Conservation (phyloP, 2,329 filamentous ascomycete species). For the Pseudophaeomoniella oleicola region DNA sequence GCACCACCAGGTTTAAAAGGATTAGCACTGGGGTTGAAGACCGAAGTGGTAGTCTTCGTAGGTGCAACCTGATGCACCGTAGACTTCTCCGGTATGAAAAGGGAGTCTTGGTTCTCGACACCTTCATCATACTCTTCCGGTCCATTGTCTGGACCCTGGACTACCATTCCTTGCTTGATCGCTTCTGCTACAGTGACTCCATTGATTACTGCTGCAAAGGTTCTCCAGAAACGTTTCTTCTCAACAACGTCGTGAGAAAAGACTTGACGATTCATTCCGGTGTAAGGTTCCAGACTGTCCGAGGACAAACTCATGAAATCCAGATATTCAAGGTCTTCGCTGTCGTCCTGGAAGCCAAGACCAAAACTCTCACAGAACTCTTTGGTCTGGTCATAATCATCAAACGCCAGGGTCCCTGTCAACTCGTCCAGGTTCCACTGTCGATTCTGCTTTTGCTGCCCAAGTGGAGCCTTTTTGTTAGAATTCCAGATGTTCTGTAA, state of each 20-base stretch:
- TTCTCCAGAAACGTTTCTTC: conserved; percentile 40
- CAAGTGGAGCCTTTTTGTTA: conserved; percentile 32
- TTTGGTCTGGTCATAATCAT: conserved; percentile 37
- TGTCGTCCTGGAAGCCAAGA: conserved; percentile 32
- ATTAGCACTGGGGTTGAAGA: conserved; percentile 1
- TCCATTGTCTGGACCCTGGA: conserved; percentile 18
- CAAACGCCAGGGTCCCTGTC: conserved; percentile 38
- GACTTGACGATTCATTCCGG: conserved; percentile 24
- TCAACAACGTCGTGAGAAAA: conserved; percentile 43
- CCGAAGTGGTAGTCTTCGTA: neutral
- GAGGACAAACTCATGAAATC: conserved; percentile 28
- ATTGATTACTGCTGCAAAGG: conserved; percentile 41
- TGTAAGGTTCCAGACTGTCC: conserved; percentile 32
- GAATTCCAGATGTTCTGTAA: conserved; percentile 40
- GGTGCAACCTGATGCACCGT: conserved; percentile 6
- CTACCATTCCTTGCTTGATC: conserved; percentile 32
- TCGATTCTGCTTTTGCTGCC: conserved; percentile 33
- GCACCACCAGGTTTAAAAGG: conserved; percentile 4
- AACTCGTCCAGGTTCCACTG: conserved; percentile 43
- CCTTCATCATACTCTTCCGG: conserved; percentile 19
- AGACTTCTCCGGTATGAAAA: conserved; percentile 12
- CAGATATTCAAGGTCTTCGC: conserved; percentile 33
- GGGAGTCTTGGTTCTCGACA: conserved; percentile 14
- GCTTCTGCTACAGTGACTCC: conserved; percentile 40
- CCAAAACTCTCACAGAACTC: conserved; percentile 40